Conservation (phyloP, 352 stramenopile species). For the Globisporangium spinosum region DNA sequence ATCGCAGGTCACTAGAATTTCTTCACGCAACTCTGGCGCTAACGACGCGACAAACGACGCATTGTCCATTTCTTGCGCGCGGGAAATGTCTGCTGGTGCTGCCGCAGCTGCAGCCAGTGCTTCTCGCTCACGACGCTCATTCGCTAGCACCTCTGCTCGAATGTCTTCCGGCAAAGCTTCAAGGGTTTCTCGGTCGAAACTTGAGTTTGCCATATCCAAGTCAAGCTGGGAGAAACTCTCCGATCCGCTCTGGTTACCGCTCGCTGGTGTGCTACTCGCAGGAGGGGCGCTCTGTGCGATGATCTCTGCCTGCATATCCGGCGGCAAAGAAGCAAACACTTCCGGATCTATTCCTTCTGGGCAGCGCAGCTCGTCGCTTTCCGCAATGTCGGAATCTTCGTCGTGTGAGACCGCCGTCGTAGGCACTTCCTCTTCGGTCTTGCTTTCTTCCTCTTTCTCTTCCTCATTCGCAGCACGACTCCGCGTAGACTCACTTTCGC, state of each 20-base stretch:
- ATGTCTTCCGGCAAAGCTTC: slow-evolving; percentile 97
- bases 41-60: slow-evolving; percentile 96
- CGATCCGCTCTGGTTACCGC: slow-evolving; percentile 24
- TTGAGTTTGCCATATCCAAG: slow-evolving; percentile 84
- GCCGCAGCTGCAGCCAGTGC: slow-evolving; percentile 55
- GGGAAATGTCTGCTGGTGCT: slow-evolving; percentile 89
- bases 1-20: slow-evolving; percentile 96
- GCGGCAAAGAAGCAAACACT: slow-evolving; percentile 94
- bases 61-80: slow-evolving; percentile 98
- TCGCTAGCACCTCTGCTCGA: slow-evolving; percentile 94
- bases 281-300: slow-evolving; percentile 71
- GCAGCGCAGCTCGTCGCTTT: slow-evolving; percentile 47
- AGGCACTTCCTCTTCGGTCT: slow-evolving; percentile 22
- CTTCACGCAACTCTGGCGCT: slow-evolving; percentile 92
- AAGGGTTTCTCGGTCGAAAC: slow-evolving; percentile 93
- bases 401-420: background rate
- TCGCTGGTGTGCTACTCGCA: slow-evolving; percentile 22
- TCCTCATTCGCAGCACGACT: background rate
- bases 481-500: background rate
- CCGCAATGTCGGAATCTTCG: background rate
- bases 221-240: slow-evolving; percentile 79
- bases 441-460: slow-evolving; percentile 21
- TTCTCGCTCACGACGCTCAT: slow-evolving; percentile 92
- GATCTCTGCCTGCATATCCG: slow-evolving; percentile 97
- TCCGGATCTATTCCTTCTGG: slow-evolving; percentile 95